Evolutionary conservation across 371 early-diverging fungal genomes (phyloP), one percentile per base, ranked within the genome.

Genomic region (Rhizopus stolonifer): DNA sequence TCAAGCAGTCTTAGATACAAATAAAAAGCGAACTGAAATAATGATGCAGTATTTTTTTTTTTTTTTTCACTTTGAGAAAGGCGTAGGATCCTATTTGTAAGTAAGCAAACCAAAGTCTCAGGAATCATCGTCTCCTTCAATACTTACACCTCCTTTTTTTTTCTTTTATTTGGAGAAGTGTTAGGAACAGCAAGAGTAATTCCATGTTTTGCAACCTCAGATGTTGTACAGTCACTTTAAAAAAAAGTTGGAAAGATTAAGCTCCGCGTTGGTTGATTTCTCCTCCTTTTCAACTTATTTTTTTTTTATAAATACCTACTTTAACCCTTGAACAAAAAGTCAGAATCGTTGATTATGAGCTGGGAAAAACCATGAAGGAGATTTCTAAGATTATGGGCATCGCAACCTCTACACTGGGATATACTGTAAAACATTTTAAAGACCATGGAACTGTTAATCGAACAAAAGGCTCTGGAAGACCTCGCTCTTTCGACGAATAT

Each of bases 241-340:
- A n/a, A n/a, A n/a, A n/a, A n/a, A n/a, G n/a, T n/a, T n/a, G n/a
- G n/a, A n/a, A n/a, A n/a, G n/a, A n/a, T n/a, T n/a, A n/a, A n/a
- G n/a, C n/a, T n/a, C n/a, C n/a, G n/a, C n/a, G n/a, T n/a, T n/a
- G n/a, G n/a, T n/a, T n/a, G n/a, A n/a, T n/a, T n/a, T n/a, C n/a
- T n/a, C n/a, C n/a, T n/a, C n/a, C 71, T 94, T 94, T 60, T 82
- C 82, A 40, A 87, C 67, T 71, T 93, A 92, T 72, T 94, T 94
- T 64, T 93, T 93, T 59, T 92, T 89, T 19, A 74, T 85, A 65
- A 87, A 87, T 0, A 91, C 89, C 61, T 5, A 85, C 84, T 40
- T 72, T 29, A 10, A 10, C 31, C n/a, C n/a, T n/a, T n/a, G n/a
- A n/a, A n/a, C n/a, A n/a, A n/a, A n/a, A n/a, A n/a, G n/a, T n/a